phyloP scores from a whole-genome alignment of 106 monocot species.

The Triglochin maritima region DNA sequence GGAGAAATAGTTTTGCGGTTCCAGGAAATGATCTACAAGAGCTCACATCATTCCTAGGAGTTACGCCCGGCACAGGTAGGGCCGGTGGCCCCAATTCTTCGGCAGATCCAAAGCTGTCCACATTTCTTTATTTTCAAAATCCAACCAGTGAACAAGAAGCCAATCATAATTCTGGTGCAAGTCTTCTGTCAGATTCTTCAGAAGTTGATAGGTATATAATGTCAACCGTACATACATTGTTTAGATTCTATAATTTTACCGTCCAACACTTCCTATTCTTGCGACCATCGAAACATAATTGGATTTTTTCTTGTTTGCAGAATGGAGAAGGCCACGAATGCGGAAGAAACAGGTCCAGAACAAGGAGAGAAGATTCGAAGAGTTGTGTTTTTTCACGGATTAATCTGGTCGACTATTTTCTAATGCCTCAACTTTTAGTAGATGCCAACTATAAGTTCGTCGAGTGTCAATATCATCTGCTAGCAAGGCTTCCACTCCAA shows the following conservation, averaged over 20 bases:
- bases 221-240: background rate
- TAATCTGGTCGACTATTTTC: slow-evolving; percentile 5
- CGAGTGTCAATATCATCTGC: too few species aligned
- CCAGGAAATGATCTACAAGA: slow-evolving; percentile 14
- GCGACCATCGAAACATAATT: background rate
- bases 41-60: slow-evolving; percentile 15
- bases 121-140: slow-evolving; percentile 14
- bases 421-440: background rate
- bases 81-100: slow-evolving; percentile 10
- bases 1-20: slow-evolving; percentile 1
- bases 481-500: too few species aligned
- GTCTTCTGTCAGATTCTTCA: background rate
- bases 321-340: background rate
- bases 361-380: background rate
- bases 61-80: background rate
- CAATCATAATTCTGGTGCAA: background rate
- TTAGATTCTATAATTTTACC: background rate
- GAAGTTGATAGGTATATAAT: too few species aligned
- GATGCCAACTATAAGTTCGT: too few species aligned
- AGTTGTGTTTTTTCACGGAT: background rate
- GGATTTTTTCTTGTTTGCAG: slow-evolving; percentile 1
- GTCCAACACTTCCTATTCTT: background rate
- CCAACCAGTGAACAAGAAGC: background rate
- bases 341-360: background rate
- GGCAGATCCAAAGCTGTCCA: slow-evolving; percentile 31